Evolutionary conservation across 2,329 filamentous ascomycete genomes (phyloP), one percentile per base, ranked within the genome.

Genomic region (Aulographum hederae): DNA sequence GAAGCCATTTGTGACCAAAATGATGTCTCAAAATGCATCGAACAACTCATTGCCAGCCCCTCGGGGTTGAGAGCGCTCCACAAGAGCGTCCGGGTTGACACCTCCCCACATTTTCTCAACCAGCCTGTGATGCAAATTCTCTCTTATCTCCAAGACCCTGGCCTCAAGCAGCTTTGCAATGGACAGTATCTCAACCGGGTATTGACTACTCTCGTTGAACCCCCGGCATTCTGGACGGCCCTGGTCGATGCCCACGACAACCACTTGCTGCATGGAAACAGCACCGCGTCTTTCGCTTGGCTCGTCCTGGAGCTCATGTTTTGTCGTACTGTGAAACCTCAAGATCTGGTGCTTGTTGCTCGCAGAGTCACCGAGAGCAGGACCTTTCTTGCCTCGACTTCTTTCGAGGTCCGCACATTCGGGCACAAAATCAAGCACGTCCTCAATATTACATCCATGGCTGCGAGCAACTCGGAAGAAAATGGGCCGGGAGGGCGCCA

Each of bases 401-500:
- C 37, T 4, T 25, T 34, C 4, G 41, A 51, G 18, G 37, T 48
- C 29, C 53, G 58, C 5, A 48, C 35, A 4, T 18, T 53, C 2
- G 58, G 48, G 3, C 47, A 61, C 11, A 60, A 54, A 34, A 58
- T 65, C 34, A 47, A 57, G 26, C 48, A 61, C 30, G 35, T 50
- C 10, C 33, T 61, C 1, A 37, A 44, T 4, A 40, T 48, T 29
- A 46, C 40, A 27, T 40, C 27, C 8, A 17, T 16, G 11, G 18
- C 18, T 15, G 21, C 25, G 14, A 27, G 13, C 3, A 32, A 28
- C 19, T 5, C 15, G 18, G 20, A 27, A n/a, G 12, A 17, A 20
- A 16, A 33, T 4, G 41, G 33, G 2, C 63, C 74, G 1, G 78
- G 78, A 0, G 75, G 75, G 0, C 63, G 78, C 0, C 77, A 85